Evolutionary conservation across 768 basidiomycete species (phyloP), one percentile per base, ranked within the genome.

Genomic region (Cyclocybe aegerita): DNA sequence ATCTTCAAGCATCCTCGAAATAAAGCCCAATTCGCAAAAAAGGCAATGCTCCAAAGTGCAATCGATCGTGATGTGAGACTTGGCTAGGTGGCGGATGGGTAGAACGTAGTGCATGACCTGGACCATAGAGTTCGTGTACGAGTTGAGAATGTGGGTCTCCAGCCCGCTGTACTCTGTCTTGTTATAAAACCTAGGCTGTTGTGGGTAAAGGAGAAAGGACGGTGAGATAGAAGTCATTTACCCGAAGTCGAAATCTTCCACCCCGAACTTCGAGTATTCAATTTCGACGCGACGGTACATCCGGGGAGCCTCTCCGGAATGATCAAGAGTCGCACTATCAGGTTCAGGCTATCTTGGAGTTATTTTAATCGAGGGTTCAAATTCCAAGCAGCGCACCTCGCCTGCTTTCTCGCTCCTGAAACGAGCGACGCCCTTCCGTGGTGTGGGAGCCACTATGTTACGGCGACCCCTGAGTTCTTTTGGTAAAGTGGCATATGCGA

Each of bases 171-270:
- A 93, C 14, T 80, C 65, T 0, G 97, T 98, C 63, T 84, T 85
- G 68, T 99, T 99, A 71, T 94, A 98, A 66, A 92, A 98, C 2
- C 93, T 95, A 53, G 2, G 52, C 11, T 7, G 46, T 10, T 10
- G 11, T 46, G 42, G 50, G 14, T 43, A 35, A 49, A 38, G 37
- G 10, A 17, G 4, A 23, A 5, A 23, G 44, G 39, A 17, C 29
- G 1, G n/a, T 10, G 16, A 23, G 23, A n/a, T 15, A 29, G 41
- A 36, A 32, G 66, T 77, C 48, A 65, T 79, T 49, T 64, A 93
- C 94, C 81, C 96, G 61, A 99, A 99, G 68, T 99, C 97, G 61
- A 99, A 99, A 68, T 99, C 96, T 64, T 98, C 96, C 12, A 98
- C 92, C 4, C 96, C 96, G 61, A 99, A 99, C 62, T 95, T 96